These are phyloP conservation scores for Avena eriantha DNA, from an alignment of 176 grass and related monocot genomes.

Conservation along the genomic window DNA sequence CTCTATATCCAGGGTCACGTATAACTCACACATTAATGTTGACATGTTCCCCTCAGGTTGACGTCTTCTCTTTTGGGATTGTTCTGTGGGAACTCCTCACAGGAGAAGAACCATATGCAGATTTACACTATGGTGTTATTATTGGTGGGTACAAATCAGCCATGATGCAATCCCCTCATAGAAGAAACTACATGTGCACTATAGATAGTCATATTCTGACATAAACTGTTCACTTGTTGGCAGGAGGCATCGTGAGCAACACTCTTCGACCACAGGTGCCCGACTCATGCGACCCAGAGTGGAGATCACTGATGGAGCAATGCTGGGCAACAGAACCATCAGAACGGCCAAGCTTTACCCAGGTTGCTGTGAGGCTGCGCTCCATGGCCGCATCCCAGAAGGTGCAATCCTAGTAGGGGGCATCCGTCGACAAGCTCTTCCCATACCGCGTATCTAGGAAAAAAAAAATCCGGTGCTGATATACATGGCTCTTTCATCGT, in stretches of 20 bases:
- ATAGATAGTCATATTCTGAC: neutral
- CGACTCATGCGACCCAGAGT: constrained; percentile 80
- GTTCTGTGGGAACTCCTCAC: constrained; percentile 97
- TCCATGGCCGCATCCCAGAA: constrained; percentile 79
- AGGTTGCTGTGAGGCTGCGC: constrained; percentile 71
- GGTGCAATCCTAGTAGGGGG: constrained; percentile 46
- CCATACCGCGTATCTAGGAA: constrained; percentile 31
- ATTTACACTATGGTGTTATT: constrained; percentile 95
- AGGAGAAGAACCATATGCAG: constrained; percentile 92
- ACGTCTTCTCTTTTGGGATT: constrained; percentile 98
- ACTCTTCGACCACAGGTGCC: constrained; percentile 80
- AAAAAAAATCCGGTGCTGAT: constrained; percentile 7
- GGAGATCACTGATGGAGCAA: constrained; percentile 95
- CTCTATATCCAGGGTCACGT: constrained; percentile 2
- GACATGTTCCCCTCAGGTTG: constrained; percentile 63
- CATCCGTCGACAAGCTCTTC: neutral
- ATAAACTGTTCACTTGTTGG: constrained; percentile 11
- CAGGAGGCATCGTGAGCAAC: constrained; percentile 93
- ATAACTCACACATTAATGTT: constrained; percentile 31
- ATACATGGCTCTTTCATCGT: constrained; percentile 38
- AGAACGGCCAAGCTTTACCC: constrained; percentile 76
- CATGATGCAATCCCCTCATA: neutral
- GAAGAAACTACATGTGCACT: neutral
- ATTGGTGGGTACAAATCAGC: constrained; percentile 63
- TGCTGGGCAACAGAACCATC: constrained; percentile 94